phyloP scores from a whole-genome alignment of 208 protist genomes.

The Trypanosoma boissoni region DNA sequence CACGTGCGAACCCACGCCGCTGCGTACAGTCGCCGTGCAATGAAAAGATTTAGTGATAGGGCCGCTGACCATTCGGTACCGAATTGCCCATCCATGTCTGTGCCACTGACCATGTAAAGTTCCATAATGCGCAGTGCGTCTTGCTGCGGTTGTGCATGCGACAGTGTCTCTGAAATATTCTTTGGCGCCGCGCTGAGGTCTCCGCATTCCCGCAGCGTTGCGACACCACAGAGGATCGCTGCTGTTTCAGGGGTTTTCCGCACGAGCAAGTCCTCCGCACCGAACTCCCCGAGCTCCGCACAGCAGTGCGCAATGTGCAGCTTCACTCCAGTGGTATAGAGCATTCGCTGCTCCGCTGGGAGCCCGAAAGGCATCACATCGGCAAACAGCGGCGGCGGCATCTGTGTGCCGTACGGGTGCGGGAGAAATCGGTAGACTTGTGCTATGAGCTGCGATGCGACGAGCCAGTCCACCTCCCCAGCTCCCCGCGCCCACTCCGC shows the following conservation, averaged over 20 bases:
- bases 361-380: conserved; percentile 19
- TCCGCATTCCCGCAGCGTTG: conserved; percentile 14
- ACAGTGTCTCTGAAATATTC: background rate
- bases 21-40: conserved; percentile 63
- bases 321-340: conserved; percentile 48
- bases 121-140: conserved; percentile 13
- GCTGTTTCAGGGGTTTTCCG: too few species aligned
- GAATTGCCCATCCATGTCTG: background rate
- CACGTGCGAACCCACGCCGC: conserved; percentile 26
- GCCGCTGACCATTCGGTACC: conserved; percentile 22
- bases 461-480: conserved; percentile 32
- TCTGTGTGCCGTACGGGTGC: conserved; percentile 72
- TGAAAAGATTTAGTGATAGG: conserved; percentile 64
- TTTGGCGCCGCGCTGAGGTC: conserved; percentile 2
- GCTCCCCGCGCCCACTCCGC: conserved; percentile 23
- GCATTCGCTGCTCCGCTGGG: conserved; percentile 20
- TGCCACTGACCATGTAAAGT: background rate
- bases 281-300: conserved; percentile 28
- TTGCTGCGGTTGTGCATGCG: background rate
- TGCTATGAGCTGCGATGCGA: conserved; percentile 67
- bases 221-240: conserved; percentile 3
- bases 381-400: conserved; percentile 71
- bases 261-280: background rate
- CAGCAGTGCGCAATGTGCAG: conserved; percentile 37
- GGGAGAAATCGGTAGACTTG: conserved; percentile 84